Evolutionary conservation across 2,329 filamentous ascomycete species (phyloP).

Genomic region (Fusarium napiforme): DNA sequence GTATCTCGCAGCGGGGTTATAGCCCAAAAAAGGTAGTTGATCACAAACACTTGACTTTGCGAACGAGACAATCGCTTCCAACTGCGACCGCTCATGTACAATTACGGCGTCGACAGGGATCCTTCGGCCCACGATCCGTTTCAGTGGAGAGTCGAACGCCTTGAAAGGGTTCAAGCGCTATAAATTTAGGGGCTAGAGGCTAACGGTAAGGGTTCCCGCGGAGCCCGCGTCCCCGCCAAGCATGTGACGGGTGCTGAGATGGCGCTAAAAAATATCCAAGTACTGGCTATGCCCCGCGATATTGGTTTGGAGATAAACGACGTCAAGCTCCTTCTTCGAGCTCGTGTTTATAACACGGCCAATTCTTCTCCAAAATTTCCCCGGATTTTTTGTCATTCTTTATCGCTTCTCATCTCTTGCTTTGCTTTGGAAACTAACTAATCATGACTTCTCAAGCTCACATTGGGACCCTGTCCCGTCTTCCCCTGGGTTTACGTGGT

Average conservation of each 20-base stretch:
- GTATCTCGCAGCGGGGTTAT: conserved; percentile 9
- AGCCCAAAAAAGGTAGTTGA: conserved; percentile 11
- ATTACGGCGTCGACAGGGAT: conserved; percentile 36
- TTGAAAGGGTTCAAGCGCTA: conserved; percentile 14
- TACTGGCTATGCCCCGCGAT: conserved; percentile 46
- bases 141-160: conserved; percentile 16
- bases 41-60: background rate
- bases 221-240: conserved; percentile 20
- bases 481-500: conserved; percentile 77
- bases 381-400: conserved; percentile 8
- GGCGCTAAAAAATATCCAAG: conserved; percentile 49
- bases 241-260: conserved; percentile 42
- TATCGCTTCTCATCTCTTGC: background rate
- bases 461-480: conserved; percentile 75
- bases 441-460: conserved; percentile 41
- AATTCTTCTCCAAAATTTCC: conserved; percentile 4
- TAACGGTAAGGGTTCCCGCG: conserved; percentile 16
- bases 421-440: background rate
- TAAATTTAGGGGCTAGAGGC: conserved; percentile 21
- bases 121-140: conserved; percentile 25
- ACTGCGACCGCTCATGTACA: conserved; percentile 29
- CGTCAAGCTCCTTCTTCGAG: conserved; percentile 30
- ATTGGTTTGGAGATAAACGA: conserved; percentile 23
- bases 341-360: conserved; percentile 20
- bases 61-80: background rate